Percentiles rank a stretch among this genome's conserved stretches.
Evolutionary conservation across 768 basidiomycete species (phyloP).

Genomic region (Leccinum aurantiacum): DNA sequence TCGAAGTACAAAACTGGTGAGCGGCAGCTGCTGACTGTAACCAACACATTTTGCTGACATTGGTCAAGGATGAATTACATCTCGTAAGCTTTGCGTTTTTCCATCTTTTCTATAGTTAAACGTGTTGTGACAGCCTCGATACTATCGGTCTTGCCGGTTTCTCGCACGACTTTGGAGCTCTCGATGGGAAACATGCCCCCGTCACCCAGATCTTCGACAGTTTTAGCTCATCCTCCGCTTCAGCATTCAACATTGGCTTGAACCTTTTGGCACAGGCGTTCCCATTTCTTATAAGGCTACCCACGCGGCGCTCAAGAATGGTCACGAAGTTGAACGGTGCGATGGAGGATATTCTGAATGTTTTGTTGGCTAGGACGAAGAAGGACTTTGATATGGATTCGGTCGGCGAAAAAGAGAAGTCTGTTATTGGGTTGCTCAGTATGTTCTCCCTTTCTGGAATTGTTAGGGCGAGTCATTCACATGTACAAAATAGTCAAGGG

Average conservation of each 20-base stretch:
- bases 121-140: background rate
- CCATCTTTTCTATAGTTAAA: background rate
- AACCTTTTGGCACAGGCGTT: background rate
- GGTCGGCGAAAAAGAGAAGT: background rate
- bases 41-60: background rate
- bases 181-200: too few species aligned
- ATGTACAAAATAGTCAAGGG: too few species aligned
- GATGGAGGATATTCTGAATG: background rate
- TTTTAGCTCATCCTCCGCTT: background rate
- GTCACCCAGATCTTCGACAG: too few species aligned
- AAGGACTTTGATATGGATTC: background rate
- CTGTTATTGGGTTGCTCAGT: too few species aligned
- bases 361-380: background rate
- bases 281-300: background rate
- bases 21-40: background rate
- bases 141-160: background rate
- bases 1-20: background rate
- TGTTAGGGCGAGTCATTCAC: too few species aligned
- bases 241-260: background rate
- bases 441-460: too few species aligned
- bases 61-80: background rate
- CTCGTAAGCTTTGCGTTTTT: background rate
- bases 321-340: background rate
- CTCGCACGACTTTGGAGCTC: too few species aligned
- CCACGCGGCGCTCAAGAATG: background rate